These are phyloP conservation scores for Puccinia hordei DNA, from an alignment of 1,284 basidiomycete species.

Conservation along the genomic window DNA sequence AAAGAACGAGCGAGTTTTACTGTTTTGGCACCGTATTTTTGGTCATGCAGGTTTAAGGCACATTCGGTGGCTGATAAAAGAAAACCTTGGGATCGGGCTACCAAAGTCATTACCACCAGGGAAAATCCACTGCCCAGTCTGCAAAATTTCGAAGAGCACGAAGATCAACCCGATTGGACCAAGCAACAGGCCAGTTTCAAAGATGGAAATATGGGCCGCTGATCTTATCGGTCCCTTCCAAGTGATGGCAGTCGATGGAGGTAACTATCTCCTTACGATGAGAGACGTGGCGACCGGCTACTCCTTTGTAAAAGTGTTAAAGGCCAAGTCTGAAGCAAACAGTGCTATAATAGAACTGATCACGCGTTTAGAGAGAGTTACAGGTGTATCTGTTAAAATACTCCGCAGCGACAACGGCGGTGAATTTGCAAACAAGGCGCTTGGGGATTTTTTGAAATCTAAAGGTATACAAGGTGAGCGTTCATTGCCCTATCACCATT, in stretches of 20 bases:
- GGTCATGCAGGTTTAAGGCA: background rate
- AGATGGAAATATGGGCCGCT: background rate
- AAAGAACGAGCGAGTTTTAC: background rate
- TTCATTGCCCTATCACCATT: slow-evolving; percentile 12
- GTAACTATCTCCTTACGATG: background rate
- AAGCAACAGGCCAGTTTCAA: no score
- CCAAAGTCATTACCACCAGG: background rate
- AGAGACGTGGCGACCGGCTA: background rate
- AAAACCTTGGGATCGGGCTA: background rate
- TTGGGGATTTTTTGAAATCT: background rate
- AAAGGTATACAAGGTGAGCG: background rate
- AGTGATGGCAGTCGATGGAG: background rate
- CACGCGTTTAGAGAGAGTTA: background rate
- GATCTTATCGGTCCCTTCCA: slow-evolving; percentile 16
- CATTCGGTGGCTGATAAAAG: background rate
- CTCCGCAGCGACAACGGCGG: slow-evolving; percentile 9
- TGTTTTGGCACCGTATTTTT: slow-evolving; percentile 6
- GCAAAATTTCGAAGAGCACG: background rate
- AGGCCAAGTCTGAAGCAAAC: background rate
- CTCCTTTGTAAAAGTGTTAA: background rate
- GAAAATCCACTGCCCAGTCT: background rate
- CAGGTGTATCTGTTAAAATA: background rate
- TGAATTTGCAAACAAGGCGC: background rate
- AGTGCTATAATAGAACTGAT: background rate
- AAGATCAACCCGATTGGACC: background rate